These are phyloP conservation scores for Boletus subluridellus DNA, from an alignment of 1,284 basidiomycete genomes.

Conservation along the genomic window DNA sequence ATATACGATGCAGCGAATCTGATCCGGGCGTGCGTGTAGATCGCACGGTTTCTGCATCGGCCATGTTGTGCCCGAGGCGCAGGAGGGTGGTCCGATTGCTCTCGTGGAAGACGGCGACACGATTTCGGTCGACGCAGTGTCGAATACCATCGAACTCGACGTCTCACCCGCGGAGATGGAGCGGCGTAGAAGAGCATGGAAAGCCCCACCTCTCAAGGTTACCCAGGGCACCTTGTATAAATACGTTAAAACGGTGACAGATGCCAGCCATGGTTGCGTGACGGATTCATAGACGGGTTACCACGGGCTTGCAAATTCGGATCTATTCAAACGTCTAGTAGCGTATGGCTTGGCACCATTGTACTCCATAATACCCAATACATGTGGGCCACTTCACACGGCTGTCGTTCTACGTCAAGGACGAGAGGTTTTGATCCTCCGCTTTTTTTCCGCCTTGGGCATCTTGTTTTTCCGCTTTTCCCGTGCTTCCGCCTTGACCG, in stretches of 20 bases:
- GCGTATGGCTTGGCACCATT: not conserved
- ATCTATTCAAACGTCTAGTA: conserved; percentile 10
- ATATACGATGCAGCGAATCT: conserved; percentile 9
- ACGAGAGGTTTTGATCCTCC: conserved; percentile 63
- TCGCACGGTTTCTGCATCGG: conserved; percentile 91
- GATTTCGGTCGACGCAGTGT: conserved; percentile 81
- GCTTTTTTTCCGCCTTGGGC: conserved; percentile 90
- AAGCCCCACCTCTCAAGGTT: conserved; percentile 81
- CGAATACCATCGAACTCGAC: conserved; percentile 75
- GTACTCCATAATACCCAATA: not conserved
- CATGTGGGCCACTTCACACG: conserved; percentile 15
- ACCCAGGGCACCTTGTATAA: conserved; percentile 83
- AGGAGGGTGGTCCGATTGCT: conserved; percentile 87
- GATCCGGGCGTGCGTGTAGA: conserved; percentile 37
- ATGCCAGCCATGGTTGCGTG: conserved; percentile 86
- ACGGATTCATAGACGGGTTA: conserved; percentile 65
- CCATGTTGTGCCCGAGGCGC: conserved; percentile 88
- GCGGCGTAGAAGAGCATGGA: conserved; percentile 65
- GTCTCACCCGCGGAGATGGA: conserved; percentile 72
- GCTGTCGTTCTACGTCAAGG: conserved; percentile 30
- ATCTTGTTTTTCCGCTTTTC: conserved; percentile 91
- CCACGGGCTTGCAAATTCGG: conserved; percentile 8
- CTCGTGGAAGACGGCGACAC: conserved; percentile 85
- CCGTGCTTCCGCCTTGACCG: conserved; percentile 79
- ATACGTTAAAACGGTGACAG: conserved; percentile 79